phyloP scores from a whole-genome alignment of 352 stramenopile genomes.

The Phytophthora multivora region DNA sequence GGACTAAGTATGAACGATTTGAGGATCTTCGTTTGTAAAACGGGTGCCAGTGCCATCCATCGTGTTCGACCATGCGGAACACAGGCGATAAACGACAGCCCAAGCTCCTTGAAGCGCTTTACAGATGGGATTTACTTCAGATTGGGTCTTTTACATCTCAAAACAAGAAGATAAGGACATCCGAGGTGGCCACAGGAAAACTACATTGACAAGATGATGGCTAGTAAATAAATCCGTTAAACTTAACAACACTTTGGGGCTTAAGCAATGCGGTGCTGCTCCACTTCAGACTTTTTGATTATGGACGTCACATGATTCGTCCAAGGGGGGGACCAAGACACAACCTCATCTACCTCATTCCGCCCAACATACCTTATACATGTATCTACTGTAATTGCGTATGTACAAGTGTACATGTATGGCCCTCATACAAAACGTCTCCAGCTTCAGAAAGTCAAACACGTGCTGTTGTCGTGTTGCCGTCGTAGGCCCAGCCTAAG shows the following conservation, averaged over 20 bases:
- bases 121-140: constrained; percentile 19
- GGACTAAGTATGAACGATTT: not conserved
- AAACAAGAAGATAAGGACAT: constrained; percentile 6
- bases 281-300: constrained; percentile 10
- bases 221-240: too few relatives aligned
- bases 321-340: constrained; percentile 17
- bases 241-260: too few relatives aligned
- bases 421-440: not conserved
- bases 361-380: not conserved
- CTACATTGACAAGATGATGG: not conserved
- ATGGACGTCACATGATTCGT: constrained; percentile 15
- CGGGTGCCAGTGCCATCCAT: constrained; percentile 10
- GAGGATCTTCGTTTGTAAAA: constrained; percentile 17
- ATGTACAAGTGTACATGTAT: constrained; percentile 1
- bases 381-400: not conserved
- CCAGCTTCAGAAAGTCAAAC: not conserved
- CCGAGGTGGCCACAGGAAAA: not conserved
- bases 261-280: not conserved
- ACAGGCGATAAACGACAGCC: constrained; percentile 8
- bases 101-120: constrained; percentile 15
- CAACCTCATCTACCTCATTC: not conserved
- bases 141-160: constrained; percentile 10
- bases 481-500: constrained; percentile 5
- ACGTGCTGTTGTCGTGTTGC: not conserved
- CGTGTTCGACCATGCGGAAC: constrained; percentile 11